Conservation (phyloP, 2,329 filamentous ascomycete species). For the Simplicillium sp. region DNA sequence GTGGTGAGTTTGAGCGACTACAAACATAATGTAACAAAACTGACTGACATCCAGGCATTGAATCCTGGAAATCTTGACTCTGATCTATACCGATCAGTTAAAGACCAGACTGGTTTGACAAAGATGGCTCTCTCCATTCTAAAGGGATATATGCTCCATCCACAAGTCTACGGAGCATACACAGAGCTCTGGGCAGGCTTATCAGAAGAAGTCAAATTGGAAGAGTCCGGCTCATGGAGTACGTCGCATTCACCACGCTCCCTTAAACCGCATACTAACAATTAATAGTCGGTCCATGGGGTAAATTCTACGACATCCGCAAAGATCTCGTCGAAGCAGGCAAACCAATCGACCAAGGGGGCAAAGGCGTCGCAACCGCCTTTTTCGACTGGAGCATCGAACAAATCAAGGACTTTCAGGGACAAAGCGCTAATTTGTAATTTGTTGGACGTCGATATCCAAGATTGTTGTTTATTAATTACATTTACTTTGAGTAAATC, state of each 20-base stretch:
- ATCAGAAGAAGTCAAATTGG: slow-evolving; percentile 30
- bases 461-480: no score
- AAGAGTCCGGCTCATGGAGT: slow-evolving; percentile 13
- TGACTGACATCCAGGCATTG: slow-evolving; percentile 8
- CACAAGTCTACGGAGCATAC: slow-evolving; percentile 30
- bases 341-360: slow-evolving; percentile 21
- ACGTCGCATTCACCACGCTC: background rate
- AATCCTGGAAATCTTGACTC: slow-evolving; percentile 26
- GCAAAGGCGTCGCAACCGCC: slow-evolving; percentile 18
- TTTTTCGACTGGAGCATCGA: slow-evolving; percentile 30
- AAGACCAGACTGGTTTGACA: slow-evolving; percentile 3
- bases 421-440: no score
- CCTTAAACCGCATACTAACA: background rate
- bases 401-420: slow-evolving; percentile 16
- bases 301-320: slow-evolving; percentile 20
- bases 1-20: slow-evolving; percentile 1
- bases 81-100: slow-evolving; percentile 16
- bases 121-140: slow-evolving; percentile 8
- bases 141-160: slow-evolving; percentile 12
- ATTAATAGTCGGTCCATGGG: slow-evolving; percentile 25
- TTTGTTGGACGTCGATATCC: no score
- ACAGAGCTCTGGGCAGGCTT: slow-evolving; percentile 37
- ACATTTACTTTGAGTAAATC: no score
- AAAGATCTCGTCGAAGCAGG: slow-evolving; percentile 17
- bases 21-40: background rate